These are phyloP conservation scores for Linnemannia elongata DNA, from an alignment of 192 early-diverging fungal genomes.

Conservation along the genomic window DNA sequence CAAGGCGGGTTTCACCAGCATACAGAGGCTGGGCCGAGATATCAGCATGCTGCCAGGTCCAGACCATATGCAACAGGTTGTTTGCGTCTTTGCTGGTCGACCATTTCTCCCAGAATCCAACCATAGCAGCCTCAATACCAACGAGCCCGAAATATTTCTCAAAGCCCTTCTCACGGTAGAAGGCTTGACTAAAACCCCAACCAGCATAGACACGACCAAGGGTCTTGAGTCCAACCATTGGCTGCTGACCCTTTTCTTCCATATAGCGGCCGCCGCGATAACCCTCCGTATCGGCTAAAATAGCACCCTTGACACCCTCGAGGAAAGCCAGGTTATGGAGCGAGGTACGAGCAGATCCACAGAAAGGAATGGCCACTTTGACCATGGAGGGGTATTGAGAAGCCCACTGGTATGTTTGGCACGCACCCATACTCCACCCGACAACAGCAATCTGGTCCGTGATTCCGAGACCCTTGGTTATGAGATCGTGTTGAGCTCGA, in stretches of 20 bases:
- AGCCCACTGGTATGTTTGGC: conserved; percentile 31
- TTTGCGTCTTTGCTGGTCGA: conserved; percentile 39
- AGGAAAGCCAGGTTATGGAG: conserved; percentile 39
- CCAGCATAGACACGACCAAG: conserved; percentile 33
- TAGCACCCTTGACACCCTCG: conserved; percentile 25
- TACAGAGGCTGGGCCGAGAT: conserved; percentile 34
- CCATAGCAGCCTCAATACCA: conserved; percentile 25
- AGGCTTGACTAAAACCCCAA: conserved; percentile 36
- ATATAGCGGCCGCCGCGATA: conserved; percentile 25
- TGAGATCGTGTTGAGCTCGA: conserved; percentile 19
- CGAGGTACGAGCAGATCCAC: conserved; percentile 26
- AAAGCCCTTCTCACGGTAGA: conserved; percentile 41
- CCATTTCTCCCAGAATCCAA: conserved; percentile 42
- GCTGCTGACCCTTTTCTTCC: conserved; percentile 28
- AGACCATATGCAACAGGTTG: conserved; percentile 40
- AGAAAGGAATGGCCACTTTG: conserved; percentile 29
- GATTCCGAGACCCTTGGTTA: conserved; percentile 23
- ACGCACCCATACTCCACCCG: conserved; percentile 34
- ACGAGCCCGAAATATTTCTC: conserved; percentile 29
- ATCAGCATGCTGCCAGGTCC: conserved; percentile 35
- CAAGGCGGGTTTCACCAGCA: conserved; percentile 18
- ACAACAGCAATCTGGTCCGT: conserved; percentile 21
- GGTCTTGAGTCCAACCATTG: conserved; percentile 21
- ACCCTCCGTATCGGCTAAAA: conserved; percentile 27
- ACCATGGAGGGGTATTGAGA: conserved; percentile 34